Evolutionary conservation across 805 yeast genomes (phyloP), one percentile per base, ranked within the genome.

Genomic region (Schwanniomyces pseudopolymorphus): DNA sequence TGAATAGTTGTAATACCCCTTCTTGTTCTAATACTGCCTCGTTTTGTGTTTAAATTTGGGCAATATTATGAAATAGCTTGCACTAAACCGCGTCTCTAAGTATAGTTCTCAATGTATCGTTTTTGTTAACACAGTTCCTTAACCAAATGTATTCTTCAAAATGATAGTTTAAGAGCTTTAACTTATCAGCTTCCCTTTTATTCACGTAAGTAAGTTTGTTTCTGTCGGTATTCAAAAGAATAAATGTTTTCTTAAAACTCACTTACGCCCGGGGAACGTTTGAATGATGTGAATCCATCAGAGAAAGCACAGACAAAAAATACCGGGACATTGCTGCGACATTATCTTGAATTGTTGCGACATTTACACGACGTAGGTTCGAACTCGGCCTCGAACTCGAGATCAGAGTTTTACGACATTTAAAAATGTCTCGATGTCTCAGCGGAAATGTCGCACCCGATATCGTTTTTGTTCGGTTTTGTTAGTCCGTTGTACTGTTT

Each of bases 371-470:
- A 31, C 20, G 19, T n/a, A n/a, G n/a, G n/a, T n/a, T n/a, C n/a
- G n/a, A n/a, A n/a, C n/a, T n/a, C n/a, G n/a, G n/a, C n/a, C n/a
- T 27, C 10, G 5, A 13, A 27, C 33, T n/a, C 4, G 5, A 5
- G 13, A 13, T 27, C 16, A 13, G 16, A n/a, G n/a, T n/a, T n/a
- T n/a, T n/a, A 14, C 33, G 35, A 40, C 27, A 40, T 31, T 40
- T 40, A 5, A 4, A 27, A 27, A 31, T 36, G 39, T 36, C 39
- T 9, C 25, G 16, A 10, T 16, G 14, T 27, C 36, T 31, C 19
- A 31, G 47, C 47, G 47, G 47, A 40, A 44, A 39, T 44, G 47
- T 44, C 47, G 47, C 47, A 24, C 35, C 47, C 47, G 47, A 44
- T 31, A 31, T 31, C 19, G 35, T 14, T 25, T 26, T 26, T 21